A percentile compares a stretch with the other conserved stretches of the same genome.
These are phyloP conservation scores for Vaccinium myrtillus DNA, from an alignment of 148 eudicot species.

Conservation along the genomic window DNA sequence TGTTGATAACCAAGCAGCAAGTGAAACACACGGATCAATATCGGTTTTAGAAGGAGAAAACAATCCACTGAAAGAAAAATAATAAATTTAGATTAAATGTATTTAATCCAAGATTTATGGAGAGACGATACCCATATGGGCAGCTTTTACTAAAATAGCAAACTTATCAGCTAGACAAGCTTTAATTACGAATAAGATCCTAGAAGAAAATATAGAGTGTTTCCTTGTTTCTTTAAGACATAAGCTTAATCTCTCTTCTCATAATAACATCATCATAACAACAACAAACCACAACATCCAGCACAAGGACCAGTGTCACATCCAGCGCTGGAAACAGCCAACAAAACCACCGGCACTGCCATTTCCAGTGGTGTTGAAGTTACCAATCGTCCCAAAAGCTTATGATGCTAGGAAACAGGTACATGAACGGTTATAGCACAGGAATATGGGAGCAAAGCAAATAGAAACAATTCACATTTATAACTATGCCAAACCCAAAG, in stretches of 20 bases:
- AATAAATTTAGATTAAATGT: not conserved
- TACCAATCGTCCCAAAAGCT: not conserved
- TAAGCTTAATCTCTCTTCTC: not conserved
- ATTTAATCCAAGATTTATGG: not conserved
- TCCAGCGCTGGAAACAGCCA: not conserved
- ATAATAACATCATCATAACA: not conserved
- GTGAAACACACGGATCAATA: not conserved
- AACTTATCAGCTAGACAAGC: not conserved
- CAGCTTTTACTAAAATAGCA: not conserved
- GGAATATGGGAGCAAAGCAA: not conserved
- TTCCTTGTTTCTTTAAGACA: not conserved
- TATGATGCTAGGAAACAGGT: not conserved
- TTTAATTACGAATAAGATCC: not conserved
- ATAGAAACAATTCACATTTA: not conserved
- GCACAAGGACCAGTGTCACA: not conserved
- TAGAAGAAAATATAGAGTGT: not conserved
- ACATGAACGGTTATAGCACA: not conserved
- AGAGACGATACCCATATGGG: not conserved
- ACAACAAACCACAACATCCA: slow-evolving; percentile 8
- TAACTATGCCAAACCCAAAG: not conserved
- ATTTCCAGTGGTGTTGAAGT: not conserved
- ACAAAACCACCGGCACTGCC: not conserved
- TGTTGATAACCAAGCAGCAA: slow-evolving; percentile 6
- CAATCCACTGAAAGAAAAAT: not conserved
- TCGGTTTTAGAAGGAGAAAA: not conserved